Evolutionary conservation across 768 basidiomycete species (phyloP).

Genomic region (Butyriboletus loyo): DNA sequence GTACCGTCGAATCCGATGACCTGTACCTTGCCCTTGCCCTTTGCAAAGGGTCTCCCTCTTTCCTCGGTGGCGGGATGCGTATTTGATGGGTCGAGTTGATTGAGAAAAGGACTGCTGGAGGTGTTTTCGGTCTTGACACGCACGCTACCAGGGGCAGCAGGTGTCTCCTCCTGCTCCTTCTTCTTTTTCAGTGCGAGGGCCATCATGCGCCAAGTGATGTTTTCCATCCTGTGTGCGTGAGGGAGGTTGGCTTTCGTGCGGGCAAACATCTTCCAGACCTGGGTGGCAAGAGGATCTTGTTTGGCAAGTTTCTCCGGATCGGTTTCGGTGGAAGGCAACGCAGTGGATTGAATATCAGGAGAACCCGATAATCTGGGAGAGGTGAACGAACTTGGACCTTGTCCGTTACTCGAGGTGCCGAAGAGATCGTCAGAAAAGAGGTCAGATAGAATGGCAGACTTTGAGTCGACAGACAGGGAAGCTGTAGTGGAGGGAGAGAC

Average conservation of each 20-base stretch:
- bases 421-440: constrained; percentile 73
- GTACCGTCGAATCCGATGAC: constrained; percentile 80
- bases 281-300: constrained; percentile 89
- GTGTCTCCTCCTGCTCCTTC: constrained; percentile 61
- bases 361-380: constrained; percentile 68
- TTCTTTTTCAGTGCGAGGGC: constrained; percentile 89
- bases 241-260: constrained; percentile 86
- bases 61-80: constrained; percentile 36
- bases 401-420: constrained; percentile 23
- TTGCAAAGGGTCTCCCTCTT: constrained; percentile 74
- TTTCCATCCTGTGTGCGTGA: constrained; percentile 95
- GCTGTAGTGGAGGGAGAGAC: constrained; percentile 42
- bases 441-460: constrained; percentile 64
- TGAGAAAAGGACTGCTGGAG: constrained; percentile 1
- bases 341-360: constrained; percentile 54
- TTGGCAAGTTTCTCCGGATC: constrained; percentile 68
- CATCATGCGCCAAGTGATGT: constrained; percentile 99
- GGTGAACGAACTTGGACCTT: constrained; percentile 51
- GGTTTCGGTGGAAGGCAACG: constrained; percentile 40
- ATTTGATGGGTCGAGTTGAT: not conserved
- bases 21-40: constrained; percentile 74
- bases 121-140: constrained; percentile 24
- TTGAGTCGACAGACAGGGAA: constrained; percentile 49
- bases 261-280: constrained; percentile 97
- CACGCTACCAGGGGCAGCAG: not conserved